Conservation (phyloP, 129 eudicot genomes). For the Saussurea involucrata region DNA sequence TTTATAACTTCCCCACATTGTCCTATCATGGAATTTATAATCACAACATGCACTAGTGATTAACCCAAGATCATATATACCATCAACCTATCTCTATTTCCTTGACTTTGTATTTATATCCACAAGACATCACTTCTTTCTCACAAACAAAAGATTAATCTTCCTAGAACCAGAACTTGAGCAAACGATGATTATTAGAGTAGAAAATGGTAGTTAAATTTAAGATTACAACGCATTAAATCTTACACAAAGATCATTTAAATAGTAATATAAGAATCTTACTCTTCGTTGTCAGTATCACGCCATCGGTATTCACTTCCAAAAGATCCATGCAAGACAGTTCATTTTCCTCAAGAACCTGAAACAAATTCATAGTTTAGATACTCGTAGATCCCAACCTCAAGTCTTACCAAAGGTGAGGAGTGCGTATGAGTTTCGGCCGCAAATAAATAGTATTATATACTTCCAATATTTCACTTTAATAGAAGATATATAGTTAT, state of each 20-base stretch:
- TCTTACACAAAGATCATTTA: neutral
- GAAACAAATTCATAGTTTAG: slow-evolving; percentile 21
- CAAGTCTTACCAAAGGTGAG: no score
- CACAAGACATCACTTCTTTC: no score
- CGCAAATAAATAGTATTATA: no score
- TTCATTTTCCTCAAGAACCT: slow-evolving; percentile 85
- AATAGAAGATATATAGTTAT: neutral
- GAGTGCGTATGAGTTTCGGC: no score
- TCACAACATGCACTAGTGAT: no score
- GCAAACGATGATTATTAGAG: neutral
- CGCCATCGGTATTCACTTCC: slow-evolving; percentile 79
- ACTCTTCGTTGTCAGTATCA: slow-evolving; percentile 58
- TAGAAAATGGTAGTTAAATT: neutral
- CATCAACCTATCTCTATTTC: no score
- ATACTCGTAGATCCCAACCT: neutral
- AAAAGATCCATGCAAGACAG: slow-evolving; percentile 66
- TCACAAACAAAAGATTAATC: no score
- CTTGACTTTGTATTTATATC: no score
- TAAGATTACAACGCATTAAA: neutral
- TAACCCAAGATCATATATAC: no score
- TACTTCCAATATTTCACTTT: neutral
- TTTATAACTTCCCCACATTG: no score
- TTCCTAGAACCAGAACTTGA: neutral
- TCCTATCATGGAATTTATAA: no score
- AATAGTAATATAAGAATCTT: neutral